Conservation (phyloP, 2,329 filamentous ascomycete genomes). For the Curvularia spicifera region DNA sequence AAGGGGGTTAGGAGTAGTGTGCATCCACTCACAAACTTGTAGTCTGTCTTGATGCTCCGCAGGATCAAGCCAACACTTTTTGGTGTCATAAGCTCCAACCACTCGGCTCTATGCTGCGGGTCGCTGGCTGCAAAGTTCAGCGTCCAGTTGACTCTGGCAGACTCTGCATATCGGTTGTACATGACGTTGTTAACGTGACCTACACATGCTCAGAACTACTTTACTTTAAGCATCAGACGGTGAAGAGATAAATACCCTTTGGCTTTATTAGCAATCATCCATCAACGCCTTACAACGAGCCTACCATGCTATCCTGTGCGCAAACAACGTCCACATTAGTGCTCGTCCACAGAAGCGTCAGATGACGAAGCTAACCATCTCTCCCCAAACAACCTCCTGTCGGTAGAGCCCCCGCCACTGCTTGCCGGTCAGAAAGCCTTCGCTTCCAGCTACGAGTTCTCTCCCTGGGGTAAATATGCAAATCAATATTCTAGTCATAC, state of each 20-base stretch:
- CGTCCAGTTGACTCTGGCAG: conserved; percentile 78
- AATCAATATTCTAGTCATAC: background rate
- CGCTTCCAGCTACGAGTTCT: conserved; percentile 72
- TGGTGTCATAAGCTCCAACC: conserved; percentile 73
- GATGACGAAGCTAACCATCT: conserved; percentile 68
- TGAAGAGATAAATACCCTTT: conserved; percentile 19
- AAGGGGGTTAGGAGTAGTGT: background rate
- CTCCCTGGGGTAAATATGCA: conserved; percentile 52
- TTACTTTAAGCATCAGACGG: background rate
- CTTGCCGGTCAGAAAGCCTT: conserved; percentile 73
- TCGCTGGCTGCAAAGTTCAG: conserved; percentile 71
- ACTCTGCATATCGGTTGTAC: conserved; percentile 85
- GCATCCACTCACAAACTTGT: conserved; percentile 75
- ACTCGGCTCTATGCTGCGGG: conserved; percentile 65
- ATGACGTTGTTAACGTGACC: conserved; percentile 87
- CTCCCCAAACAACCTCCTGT: conserved; percentile 79
- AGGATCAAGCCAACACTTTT: conserved; percentile 75
- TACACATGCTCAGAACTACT: conserved; percentile 37
- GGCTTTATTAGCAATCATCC: conserved; percentile 10
- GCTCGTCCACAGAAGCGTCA: conserved; percentile 3
- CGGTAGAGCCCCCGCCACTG: conserved; percentile 67
- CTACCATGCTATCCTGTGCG: conserved; percentile 61
- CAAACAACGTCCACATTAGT: conserved; percentile 36
- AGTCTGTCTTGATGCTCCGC: conserved; percentile 79
- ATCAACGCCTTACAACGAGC: background rate